phyloP scores from a whole-genome alignment of 2,329 filamentous ascomycete species.

The Ophiocordyceps polyrhachis-furcata region DNA sequence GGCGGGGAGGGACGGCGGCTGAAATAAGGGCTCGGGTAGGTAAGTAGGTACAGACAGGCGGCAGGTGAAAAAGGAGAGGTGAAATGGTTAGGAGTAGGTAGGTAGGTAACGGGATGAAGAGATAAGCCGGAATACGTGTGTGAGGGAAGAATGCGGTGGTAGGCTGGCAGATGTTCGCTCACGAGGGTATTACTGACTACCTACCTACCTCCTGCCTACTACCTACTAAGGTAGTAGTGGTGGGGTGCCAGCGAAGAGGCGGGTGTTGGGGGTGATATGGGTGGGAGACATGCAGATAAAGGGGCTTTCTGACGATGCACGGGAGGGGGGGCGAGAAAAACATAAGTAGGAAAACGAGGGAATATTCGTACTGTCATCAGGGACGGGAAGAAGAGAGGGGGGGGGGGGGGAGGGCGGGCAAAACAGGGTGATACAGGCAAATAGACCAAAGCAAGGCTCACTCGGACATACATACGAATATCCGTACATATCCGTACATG shows the following conservation, averaged over 20 bases:
- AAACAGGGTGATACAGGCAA: not conserved
- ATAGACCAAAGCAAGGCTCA: too few relatives aligned
- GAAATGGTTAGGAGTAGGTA: not conserved
- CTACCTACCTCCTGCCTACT: too few relatives aligned
- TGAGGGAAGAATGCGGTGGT: not conserved
- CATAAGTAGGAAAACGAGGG: too few relatives aligned
- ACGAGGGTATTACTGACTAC: not conserved
- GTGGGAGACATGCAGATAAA: constrained; percentile 26
- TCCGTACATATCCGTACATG: not conserved
- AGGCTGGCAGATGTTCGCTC: not conserved
- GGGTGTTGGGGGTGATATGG: constrained; percentile 21
- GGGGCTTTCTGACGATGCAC: constrained; percentile 18
- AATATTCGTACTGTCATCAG: constrained; percentile 1
- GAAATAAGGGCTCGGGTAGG: constrained; percentile 9
- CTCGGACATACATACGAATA: too few relatives aligned
- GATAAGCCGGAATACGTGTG: not conserved
- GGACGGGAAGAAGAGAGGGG: constrained; percentile 14
- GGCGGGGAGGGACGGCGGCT: constrained; percentile 9
- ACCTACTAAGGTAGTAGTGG: constrained; percentile 11
- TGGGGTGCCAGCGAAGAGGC: constrained; percentile 15
- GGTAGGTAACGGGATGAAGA: not conserved
- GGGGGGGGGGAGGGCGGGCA: not conserved
- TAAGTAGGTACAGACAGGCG: not conserved
- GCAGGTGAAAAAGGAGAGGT: not conserved
- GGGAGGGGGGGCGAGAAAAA: constrained; percentile 11